These are phyloP conservation scores for Wickerhamiella cacticola DNA, from an alignment of 805 yeast species.

Conservation along the genomic window DNA sequence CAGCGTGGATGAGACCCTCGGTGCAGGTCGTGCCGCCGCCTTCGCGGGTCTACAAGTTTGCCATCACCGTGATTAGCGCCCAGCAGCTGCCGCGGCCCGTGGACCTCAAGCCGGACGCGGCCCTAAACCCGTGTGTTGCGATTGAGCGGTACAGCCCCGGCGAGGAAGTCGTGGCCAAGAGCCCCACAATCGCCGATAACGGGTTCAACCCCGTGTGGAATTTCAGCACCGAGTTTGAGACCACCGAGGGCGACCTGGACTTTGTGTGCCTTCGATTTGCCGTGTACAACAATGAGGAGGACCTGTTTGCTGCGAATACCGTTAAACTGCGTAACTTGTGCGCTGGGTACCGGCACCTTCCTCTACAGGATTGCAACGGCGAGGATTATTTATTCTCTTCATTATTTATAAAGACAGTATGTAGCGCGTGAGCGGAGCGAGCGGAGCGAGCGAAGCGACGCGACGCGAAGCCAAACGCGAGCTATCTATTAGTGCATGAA, in stretches of 20 bases:
- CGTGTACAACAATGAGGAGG: conserved; percentile 26
- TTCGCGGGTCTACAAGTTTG: conserved; percentile 13
- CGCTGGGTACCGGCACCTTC: conserved; percentile 72
- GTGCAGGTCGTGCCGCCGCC: background rate
- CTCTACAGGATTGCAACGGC: conserved; percentile 65
- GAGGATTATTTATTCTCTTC: conserved; percentile 59
- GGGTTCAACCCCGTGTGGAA: conserved; percentile 89
- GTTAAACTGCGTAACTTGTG: conserved; percentile 51
- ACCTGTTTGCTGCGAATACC: conserved; percentile 46
- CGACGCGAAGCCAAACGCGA: no score
- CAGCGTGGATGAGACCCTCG: conserved; percentile 31
- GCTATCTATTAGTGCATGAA: no score
- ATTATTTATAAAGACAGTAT: conserved; percentile 33
- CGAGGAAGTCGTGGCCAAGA: conserved; percentile 18
- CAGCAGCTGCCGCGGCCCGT: conserved; percentile 71
- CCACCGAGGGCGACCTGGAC: conserved; percentile 24
- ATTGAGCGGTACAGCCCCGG: conserved; percentile 44
- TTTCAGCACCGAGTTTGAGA: conserved; percentile 37
- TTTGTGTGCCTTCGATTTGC: conserved; percentile 31
- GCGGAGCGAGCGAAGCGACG: no score
- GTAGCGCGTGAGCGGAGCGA: no score
- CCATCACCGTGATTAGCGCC: conserved; percentile 54
- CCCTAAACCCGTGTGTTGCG: conserved; percentile 49
- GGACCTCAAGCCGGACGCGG: conserved; percentile 35
- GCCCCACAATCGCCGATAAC: conserved; percentile 41